Base-by-base conservation (phyloP, 116 monocot genomes). In the Zostera marina region DNA sequence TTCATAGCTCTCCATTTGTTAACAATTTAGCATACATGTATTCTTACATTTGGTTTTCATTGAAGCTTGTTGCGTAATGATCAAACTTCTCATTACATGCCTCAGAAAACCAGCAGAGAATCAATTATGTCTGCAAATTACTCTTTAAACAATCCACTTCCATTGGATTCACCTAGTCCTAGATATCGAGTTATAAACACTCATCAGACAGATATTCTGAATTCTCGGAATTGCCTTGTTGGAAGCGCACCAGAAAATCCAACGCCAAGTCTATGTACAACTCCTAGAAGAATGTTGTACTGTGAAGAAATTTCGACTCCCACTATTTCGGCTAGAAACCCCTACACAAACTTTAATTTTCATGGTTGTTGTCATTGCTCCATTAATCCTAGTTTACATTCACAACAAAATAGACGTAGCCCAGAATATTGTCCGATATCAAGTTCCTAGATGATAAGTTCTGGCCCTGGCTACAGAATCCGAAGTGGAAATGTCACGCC, bases 211-310 rank as follows among this genome's bases (percentile, higher is more conserved):
- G 69, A 63, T 45, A 59, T 54, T 38, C 85, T 60, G 38, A 63
- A 56, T 60, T 41, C 74, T 63, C 78, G 57, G 6, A 71, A 72
- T 70, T 76, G 72, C 42, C 72, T 78, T 75, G 58, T 81, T 61
- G 81, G 63, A 41, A 88, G 89, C 78, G 94, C 94, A n/a, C 89
- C 96, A 41, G 84, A 96, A 63, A 96, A 89, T 76, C 80, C 87
- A 54, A 74, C 82, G 82, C 89, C 96, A 61, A 89, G 89, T 53
- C 94, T 90, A 65, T 80, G 80, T 44, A 85, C 85, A 76, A 89
- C 85, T 63, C 89, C 96, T 39, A 73, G 56, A 40, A 79, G 85
- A 74, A 76, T 61, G 38, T 67, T 81, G 42, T 77, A 62, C 60
- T 74, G 72, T 53, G 96, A 96, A 32, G 82, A 82, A 47, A 81